Conservation (phyloP, 805 yeast species). For the Candida fluviatilis region DNA sequence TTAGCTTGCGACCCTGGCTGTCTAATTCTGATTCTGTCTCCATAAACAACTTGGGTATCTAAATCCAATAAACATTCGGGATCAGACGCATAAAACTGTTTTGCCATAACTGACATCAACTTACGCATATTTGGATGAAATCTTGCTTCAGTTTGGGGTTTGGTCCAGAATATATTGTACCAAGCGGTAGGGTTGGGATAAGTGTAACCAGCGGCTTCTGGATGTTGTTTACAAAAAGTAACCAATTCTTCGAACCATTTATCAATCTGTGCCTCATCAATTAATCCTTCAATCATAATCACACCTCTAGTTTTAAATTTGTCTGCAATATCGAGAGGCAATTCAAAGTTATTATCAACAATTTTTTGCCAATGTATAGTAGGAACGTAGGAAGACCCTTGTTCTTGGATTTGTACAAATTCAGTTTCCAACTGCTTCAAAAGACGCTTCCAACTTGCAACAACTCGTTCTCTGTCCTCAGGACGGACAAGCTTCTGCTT, state of each 20-base stretch:
- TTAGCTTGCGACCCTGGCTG: slow-evolving; percentile 31
- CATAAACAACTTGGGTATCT: slow-evolving; percentile 32
- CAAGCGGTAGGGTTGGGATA: slow-evolving; percentile 27
- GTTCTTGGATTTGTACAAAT: slow-evolving; percentile 12
- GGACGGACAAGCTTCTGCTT: slow-evolving; percentile 19
- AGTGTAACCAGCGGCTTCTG: slow-evolving; percentile 22
- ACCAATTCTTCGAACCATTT: slow-evolving; percentile 13
- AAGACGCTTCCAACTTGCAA: slow-evolving; percentile 25
- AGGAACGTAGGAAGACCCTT: slow-evolving; percentile 21
- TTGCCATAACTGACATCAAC: slow-evolving; percentile 19
- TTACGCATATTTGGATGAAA: slow-evolving; percentile 29
- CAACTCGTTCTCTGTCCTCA: slow-evolving; percentile 20
- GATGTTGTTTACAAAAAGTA: slow-evolving; percentile 18
- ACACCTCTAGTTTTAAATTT: slow-evolving; percentile 14
- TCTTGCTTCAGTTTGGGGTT: slow-evolving; percentile 35
- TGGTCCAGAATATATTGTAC: slow-evolving; percentile 38
- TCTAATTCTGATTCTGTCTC: slow-evolving; percentile 39
- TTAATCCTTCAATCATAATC: slow-evolving; percentile 14
- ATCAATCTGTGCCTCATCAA: slow-evolving; percentile 13
- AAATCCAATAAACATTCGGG: slow-evolving; percentile 21
- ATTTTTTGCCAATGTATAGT: slow-evolving; percentile 17
- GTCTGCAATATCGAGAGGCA: slow-evolving; percentile 8
- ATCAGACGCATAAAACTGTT: slow-evolving; percentile 12
- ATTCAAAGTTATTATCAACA: slow-evolving; percentile 6
- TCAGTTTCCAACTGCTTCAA: slow-evolving; percentile 18